Percentiles rank a stretch among this genome's conserved stretches.
Evolutionary conservation across 768 basidiomycete species (phyloP).

Genomic region (Cystofilobasidium ferigula): DNA sequence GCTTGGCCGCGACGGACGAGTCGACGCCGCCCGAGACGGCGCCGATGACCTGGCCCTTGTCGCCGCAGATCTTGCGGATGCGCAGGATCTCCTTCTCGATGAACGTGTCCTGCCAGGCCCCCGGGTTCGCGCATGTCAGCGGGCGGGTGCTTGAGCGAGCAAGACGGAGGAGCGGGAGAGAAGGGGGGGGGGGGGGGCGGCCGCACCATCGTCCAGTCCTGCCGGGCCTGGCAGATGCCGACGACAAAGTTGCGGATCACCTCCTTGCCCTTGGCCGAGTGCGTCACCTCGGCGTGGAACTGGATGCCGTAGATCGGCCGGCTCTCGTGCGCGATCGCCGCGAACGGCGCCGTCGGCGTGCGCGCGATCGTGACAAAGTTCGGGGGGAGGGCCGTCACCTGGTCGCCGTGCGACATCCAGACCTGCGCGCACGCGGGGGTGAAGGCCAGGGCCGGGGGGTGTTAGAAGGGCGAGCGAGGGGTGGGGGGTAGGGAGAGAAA

Average conservation of each 20-base stretch:
- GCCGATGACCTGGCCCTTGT: constrained; percentile 89
- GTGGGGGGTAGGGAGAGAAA: too few species aligned
- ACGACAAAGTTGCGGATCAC: constrained; percentile 76
- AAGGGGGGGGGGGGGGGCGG: too few species aligned
- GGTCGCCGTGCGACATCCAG: constrained; percentile 99
- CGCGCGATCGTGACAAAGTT: constrained; percentile 79
- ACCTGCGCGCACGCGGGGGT: constrained; percentile 53
- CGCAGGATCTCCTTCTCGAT: constrained; percentile 91
- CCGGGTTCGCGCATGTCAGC: too few species aligned
- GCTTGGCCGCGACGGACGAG: constrained; percentile 92
- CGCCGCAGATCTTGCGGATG: constrained; percentile 87
- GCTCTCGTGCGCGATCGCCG: constrained; percentile 79
- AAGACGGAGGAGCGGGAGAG: too few species aligned
- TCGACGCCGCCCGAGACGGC: constrained; percentile 97
- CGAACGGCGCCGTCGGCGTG: constrained; percentile 78
- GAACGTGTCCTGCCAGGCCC: constrained; percentile 95
- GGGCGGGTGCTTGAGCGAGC: too few species aligned
- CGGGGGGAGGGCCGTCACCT: constrained; percentile 66
- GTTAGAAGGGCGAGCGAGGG: not conserved
- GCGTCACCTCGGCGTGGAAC: constrained; percentile 97
- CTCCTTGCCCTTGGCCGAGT: constrained; percentile 77
- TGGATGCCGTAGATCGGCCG: constrained; percentile 93
- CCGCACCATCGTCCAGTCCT: constrained; percentile 86
- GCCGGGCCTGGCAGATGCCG: constrained; percentile 66
- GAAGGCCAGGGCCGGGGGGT: not conserved